Evolutionary conservation across 805 yeast genomes (phyloP).

Genomic region (Tetrapisispora pingtungensis): DNA sequence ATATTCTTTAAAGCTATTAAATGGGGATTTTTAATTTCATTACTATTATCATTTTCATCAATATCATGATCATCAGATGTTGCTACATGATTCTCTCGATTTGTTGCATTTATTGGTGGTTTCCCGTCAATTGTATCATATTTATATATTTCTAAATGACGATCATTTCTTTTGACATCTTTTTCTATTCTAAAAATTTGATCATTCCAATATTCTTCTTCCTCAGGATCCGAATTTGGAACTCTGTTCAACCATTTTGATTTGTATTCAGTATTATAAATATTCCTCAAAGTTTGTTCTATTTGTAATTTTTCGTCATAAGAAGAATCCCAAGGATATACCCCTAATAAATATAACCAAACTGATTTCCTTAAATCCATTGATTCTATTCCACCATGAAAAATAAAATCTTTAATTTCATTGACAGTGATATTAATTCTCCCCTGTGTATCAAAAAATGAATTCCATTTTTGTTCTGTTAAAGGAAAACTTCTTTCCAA

Average conservation of each 20-base stretch:
- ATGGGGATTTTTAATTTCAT: slow-evolving; percentile 59
- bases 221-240: slow-evolving; percentile 26
- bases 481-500: slow-evolving; percentile 45
- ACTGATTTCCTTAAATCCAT: slow-evolving; percentile 52
- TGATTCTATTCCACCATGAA: slow-evolving; percentile 76
- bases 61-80: slow-evolving; percentile 18
- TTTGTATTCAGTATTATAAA: slow-evolving; percentile 49
- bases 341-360: slow-evolving; percentile 77
- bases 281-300: slow-evolving; percentile 42
- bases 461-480: slow-evolving; percentile 64
- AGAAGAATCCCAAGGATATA: slow-evolving; percentile 84
- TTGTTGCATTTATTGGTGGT: slow-evolving; percentile 26
- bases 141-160: slow-evolving; percentile 57
- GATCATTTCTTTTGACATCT: slow-evolving; percentile 86
- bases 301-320: slow-evolving; percentile 55
- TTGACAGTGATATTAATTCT: slow-evolving; percentile 57
- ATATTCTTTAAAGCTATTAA: slow-evolving; percentile 64
- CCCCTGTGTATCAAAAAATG: slow-evolving; percentile 74
- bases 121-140: slow-evolving; percentile 32
- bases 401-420: slow-evolving; percentile 74
- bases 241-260: slow-evolving; percentile 55
- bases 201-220: slow-evolving; percentile 72
- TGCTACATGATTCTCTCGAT: background rate
- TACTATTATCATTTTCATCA: slow-evolving; percentile 19
- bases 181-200: slow-evolving; percentile 85